These are phyloP conservation scores for Grosmannia huntii DNA, from an alignment of 2,329 filamentous ascomycete species.

Conservation along the genomic window DNA sequence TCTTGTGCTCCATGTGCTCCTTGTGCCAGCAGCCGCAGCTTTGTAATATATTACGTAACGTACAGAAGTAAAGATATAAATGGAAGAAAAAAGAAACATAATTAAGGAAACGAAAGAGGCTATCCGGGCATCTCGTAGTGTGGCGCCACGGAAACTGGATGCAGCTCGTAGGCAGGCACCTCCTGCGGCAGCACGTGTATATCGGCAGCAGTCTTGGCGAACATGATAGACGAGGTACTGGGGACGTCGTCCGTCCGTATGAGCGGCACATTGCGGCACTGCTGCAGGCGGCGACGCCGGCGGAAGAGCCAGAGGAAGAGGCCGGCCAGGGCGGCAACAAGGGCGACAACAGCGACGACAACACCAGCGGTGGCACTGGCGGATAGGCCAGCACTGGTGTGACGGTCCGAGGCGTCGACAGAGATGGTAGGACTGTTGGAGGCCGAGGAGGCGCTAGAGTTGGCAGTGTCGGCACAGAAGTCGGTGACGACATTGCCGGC, in stretches of 20 bases:
- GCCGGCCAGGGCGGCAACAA: background rate
- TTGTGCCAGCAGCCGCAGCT: too few species aligned
- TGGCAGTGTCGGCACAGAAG: background rate
- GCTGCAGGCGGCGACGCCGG: background rate
- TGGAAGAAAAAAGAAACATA: background rate
- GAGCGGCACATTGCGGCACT: background rate
- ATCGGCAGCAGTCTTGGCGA: background rate
- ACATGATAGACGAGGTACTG: background rate
- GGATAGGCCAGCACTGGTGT: background rate
- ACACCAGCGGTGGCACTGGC: background rate
- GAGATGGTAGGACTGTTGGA: background rate
- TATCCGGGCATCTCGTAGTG: background rate
- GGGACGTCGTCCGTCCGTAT: background rate
- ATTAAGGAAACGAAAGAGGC: background rate
- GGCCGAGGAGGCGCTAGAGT: background rate
- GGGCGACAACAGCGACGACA: background rate
- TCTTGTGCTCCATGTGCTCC: too few species aligned
- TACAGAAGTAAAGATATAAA: background rate
- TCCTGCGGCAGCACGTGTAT: background rate
- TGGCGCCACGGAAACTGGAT: background rate
- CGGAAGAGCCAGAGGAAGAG: background rate
- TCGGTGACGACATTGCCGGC: conserved; percentile 21
- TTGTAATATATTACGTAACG: too few species aligned
- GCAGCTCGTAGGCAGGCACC: background rate
- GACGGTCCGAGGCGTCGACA: background rate